phyloP scores from a whole-genome alignment of 2,329 filamentous ascomycete species.

The Scedosporium apiospermum region DNA sequence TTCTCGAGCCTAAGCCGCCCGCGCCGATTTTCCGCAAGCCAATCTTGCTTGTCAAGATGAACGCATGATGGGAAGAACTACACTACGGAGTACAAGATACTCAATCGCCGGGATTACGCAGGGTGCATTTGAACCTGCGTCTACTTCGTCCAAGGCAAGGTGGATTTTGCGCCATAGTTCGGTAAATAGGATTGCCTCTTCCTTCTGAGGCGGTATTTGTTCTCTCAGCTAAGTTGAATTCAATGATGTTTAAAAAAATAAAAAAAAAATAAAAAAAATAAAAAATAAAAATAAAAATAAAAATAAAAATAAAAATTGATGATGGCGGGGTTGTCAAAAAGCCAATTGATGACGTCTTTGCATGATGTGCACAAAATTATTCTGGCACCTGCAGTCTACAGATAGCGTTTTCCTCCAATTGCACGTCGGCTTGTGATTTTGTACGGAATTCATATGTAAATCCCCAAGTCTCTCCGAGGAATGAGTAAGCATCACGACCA shows the following conservation, averaged over 20 bases:
- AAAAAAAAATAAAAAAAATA: no score
- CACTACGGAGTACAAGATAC: background rate
- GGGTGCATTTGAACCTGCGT: background rate
- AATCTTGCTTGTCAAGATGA: background rate
- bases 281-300: no score
- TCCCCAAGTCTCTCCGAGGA: background rate
- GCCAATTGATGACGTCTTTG: background rate
- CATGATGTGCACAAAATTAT: background rate
- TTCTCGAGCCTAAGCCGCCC: background rate
- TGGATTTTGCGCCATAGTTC: no score
- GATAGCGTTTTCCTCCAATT: background rate
- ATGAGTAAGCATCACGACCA: background rate
- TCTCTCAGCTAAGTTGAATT: no score
- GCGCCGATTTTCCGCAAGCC: background rate
- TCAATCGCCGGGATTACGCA: background rate
- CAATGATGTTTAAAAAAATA: background rate
- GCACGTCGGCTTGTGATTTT: background rate
- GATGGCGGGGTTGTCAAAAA: background rate
- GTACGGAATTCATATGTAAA: no score
- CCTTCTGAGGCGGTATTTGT: no score
- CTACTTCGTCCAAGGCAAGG: background rate
- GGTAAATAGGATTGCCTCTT: no score
- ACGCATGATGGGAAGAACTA: background rate
- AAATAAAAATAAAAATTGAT: background rate
- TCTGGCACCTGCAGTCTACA: background rate